These are phyloP conservation scores for Tuber umbilicatum DNA, from an alignment of 495 filamentous ascomycete species.

Conservation along the genomic window DNA sequence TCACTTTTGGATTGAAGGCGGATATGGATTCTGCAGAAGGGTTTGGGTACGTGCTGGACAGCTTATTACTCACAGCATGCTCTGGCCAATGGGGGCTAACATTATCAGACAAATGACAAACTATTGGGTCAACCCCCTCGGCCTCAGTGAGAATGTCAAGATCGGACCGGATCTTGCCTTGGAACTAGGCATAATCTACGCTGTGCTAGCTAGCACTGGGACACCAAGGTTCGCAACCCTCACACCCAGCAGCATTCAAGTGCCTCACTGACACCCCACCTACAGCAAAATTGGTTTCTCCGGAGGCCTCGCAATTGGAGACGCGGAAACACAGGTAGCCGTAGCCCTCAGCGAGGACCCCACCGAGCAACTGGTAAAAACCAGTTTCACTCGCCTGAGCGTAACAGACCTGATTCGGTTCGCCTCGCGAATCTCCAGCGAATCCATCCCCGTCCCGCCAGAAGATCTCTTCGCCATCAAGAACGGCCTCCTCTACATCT, in stretches of 20 bases:
- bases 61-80: too few relatives aligned
- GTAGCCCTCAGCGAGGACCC: slow-evolving; percentile 29
- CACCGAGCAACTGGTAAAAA: slow-evolving; percentile 22
- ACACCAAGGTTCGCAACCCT: slow-evolving; percentile 18
- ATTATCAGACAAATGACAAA: slow-evolving; percentile 19
- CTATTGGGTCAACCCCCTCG: slow-evolving; percentile 31
- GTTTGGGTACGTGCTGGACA: slow-evolving; percentile 13
- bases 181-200: slow-evolving; percentile 26
- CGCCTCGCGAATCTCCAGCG: slow-evolving; percentile 15
- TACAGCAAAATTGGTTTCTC: slow-evolving; percentile 23
- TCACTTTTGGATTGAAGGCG: slow-evolving; percentile 31
- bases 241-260: too few relatives aligned
- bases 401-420: slow-evolving; percentile 26
- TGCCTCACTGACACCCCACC: not conserved
- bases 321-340: slow-evolving; percentile 20
- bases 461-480: slow-evolving; percentile 23
- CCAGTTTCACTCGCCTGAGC: slow-evolving; percentile 21
- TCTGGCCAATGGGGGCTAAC: not conserved
- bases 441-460: slow-evolving; percentile 20
- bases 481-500: slow-evolving; percentile 24
- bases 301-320: slow-evolving; percentile 28
- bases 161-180: slow-evolving; percentile 33
- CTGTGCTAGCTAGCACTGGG: slow-evolving; percentile 17
- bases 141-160: slow-evolving; percentile 22
- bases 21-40: slow-evolving; percentile 17